These are phyloP conservation scores for Novymonas esmeraldas DNA, from an alignment of 208 protist genomes.

Conservation along the genomic window DNA sequence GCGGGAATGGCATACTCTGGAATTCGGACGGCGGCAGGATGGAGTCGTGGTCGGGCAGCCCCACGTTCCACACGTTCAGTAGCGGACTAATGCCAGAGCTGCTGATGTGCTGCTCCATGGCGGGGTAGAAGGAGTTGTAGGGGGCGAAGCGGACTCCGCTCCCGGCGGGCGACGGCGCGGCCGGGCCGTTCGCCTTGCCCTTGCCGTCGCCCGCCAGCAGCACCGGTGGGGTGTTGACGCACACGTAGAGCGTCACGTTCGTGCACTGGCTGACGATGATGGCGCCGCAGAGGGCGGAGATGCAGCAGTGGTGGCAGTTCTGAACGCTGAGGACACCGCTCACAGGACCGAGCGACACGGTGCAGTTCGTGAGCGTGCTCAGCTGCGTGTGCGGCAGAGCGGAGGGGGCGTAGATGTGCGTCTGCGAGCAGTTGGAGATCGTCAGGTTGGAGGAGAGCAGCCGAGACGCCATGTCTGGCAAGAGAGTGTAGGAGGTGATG, in stretches of 20 bases:
- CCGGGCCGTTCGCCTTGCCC: conserved; percentile 26
- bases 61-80: conserved; percentile 90
- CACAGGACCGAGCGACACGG: conserved; percentile 83
- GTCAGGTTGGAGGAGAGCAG: conserved; percentile 71
- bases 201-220: conserved; percentile 40
- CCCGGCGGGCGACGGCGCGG: conserved; percentile 18
- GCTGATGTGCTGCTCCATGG: conserved; percentile 83
- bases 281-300: conserved; percentile 80
- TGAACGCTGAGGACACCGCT: conserved; percentile 80
- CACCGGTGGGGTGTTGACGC: conserved; percentile 89
- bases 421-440: conserved; percentile 75
- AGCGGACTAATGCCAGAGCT: conserved; percentile 82
- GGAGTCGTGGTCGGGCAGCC: conserved; percentile 58
- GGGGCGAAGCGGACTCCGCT: conserved; percentile 81
- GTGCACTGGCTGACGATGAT: conserved; percentile 78
- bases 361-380: conserved; percentile 86
- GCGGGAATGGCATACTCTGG: conserved; percentile 74
- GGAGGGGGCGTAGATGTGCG: conserved; percentile 78
- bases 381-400: conserved; percentile 83
- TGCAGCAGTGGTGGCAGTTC: conserved; percentile 83
- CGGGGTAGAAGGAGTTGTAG: conserved; percentile 91
- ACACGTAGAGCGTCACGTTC: conserved; percentile 80
- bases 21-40: conserved; percentile 86
- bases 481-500: conserved; percentile 56
- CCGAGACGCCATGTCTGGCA: conserved; percentile 39